Evolutionary conservation across 805 yeast genomes (phyloP), one percentile per base, ranked within the genome.

Genomic region (Wickerhamomyces mucosus): DNA sequence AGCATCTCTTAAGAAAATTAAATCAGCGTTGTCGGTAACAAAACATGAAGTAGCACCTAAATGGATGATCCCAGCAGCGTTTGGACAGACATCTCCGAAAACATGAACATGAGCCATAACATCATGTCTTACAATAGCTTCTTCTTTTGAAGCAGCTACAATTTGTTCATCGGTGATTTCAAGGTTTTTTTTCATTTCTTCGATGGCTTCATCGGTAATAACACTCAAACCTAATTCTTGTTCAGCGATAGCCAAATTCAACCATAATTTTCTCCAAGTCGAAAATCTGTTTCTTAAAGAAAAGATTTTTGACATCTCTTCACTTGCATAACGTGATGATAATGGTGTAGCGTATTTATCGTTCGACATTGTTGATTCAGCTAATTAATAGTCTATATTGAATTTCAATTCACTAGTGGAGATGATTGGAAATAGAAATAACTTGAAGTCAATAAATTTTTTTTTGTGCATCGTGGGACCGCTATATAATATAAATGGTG

Each of bases 21-120:
- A 72, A 59, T 92, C 98, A 35, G 98, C 98, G 51, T 92, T 92
- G 59, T 92, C 98, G 29, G 98, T 92, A 36, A 92, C 98, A 48
- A 64, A 92, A 70, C 98, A 92, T 4, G 96, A 86, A 16, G 98
- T 92, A 28, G 98, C 98, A 54, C 98, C 98, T 51, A 92, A 67
- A 58, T 92, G 98, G 51, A 92, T 92, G 59, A 92, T 89, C 46
- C 97, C 97, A 22, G 97, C 89, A 21, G 98, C 98, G 6, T 79
- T 80, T 14, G 98, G 98, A 50, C 94, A 83, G 12, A 83, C 75
- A 48, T 78, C 69, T 45, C 98, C 98, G 56, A 82, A 92, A 36
- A 80, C 83, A 55, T 92, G 98, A 35, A 92, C 98, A 50, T 92
- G 98, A 35, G 97, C 95, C 98, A 92, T 92, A 48, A 92, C 98